These are phyloP conservation scores for Beauveria scarabaeidicola DNA, from an alignment of 2,329 filamentous ascomycete genomes.

Conservation along the genomic window DNA sequence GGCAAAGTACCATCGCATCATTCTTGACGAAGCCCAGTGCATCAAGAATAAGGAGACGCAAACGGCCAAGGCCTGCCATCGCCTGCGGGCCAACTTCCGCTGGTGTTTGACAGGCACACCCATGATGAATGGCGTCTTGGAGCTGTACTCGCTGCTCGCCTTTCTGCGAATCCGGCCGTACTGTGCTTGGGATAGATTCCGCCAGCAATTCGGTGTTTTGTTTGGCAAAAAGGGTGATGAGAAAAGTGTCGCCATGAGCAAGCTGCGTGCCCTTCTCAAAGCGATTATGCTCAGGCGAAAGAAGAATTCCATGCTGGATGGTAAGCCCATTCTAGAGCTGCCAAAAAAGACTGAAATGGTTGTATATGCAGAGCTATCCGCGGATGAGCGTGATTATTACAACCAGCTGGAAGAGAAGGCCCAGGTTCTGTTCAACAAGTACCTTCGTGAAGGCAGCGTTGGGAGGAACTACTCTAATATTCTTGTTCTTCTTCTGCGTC, in stretches of 20 bases:
- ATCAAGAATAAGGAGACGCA: slow-evolving; percentile 74
- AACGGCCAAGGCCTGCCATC: slow-evolving; percentile 58
- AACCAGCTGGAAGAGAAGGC: slow-evolving; percentile 61
- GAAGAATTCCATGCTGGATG: slow-evolving; percentile 71
- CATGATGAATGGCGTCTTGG: slow-evolving; percentile 78
- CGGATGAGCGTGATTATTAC: slow-evolving; percentile 71
- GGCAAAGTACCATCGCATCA: slow-evolving; percentile 67
- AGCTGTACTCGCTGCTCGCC: slow-evolving; percentile 67
- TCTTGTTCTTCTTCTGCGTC: slow-evolving; percentile 69
- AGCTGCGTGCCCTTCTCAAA: slow-evolving; percentile 67
- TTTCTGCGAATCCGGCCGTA: slow-evolving; percentile 76
- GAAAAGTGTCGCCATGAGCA: slow-evolving; percentile 55
- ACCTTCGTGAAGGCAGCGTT: slow-evolving; percentile 59
- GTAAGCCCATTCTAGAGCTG: slow-evolving; percentile 69
- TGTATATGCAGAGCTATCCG: slow-evolving; percentile 62
- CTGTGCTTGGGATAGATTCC: slow-evolving; percentile 54
- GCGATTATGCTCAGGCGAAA: slow-evolving; percentile 75
- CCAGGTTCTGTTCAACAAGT: slow-evolving; percentile 67
- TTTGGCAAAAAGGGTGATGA: slow-evolving; percentile 38
- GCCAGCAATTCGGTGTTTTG: slow-evolving; percentile 34
- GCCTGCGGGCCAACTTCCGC: slow-evolving; percentile 57
- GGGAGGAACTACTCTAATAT: slow-evolving; percentile 67
- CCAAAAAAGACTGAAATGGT: slow-evolving; percentile 69
- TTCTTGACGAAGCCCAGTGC: slow-evolving; percentile 77
- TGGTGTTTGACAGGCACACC: slow-evolving; percentile 81